Evolutionary conservation across 2,329 filamentous ascomycete species (phyloP).

Genomic region (Aspergillus phoenicis): DNA sequence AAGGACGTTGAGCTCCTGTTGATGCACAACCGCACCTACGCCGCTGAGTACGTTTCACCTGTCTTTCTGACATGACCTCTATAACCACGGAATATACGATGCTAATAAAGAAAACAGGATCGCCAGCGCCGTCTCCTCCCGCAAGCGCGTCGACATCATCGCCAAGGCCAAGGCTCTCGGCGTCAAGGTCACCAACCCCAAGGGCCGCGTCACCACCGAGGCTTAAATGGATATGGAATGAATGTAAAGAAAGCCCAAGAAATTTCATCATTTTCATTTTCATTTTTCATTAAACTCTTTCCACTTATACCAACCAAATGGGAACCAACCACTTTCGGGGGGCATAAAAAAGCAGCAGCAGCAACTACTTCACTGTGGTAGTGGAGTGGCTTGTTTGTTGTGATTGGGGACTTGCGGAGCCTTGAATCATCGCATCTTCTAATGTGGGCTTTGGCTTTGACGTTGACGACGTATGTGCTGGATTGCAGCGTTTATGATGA

Average conservation of each 20-base stretch:
- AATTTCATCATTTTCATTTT: constrained; percentile 14
- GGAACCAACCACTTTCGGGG: neutral
- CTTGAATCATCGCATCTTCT: neutral
- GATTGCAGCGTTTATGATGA: neutral
- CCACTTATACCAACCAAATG: neutral
- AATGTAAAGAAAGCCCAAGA: constrained; percentile 21
- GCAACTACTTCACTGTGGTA: neutral
- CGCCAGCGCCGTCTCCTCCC: constrained; percentile 93
- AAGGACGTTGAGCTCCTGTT: constrained; percentile 95
- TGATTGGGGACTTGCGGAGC: neutral
- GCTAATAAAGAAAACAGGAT: constrained; percentile 64
- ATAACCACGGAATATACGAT: too few relatives aligned
- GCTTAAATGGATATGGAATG: constrained; percentile 60
- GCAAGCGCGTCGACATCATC: constrained; percentile 98
- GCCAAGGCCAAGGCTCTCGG: constrained; percentile 95
- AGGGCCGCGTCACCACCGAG: constrained; percentile 98
- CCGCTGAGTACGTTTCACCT: constrained; percentile 79
- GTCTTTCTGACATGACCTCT: neutral
- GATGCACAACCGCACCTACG: constrained; percentile 99
- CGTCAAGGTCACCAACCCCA: constrained; percentile 99
- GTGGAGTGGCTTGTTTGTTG: neutral
- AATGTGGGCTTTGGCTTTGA: neutral
- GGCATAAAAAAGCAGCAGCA: too few relatives aligned
- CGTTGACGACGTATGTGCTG: constrained; percentile 1
- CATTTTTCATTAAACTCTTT: neutral